phyloP scores from a whole-genome alignment of 2,329 filamentous ascomycete genomes.

The Grosmannia penicillata region DNA sequence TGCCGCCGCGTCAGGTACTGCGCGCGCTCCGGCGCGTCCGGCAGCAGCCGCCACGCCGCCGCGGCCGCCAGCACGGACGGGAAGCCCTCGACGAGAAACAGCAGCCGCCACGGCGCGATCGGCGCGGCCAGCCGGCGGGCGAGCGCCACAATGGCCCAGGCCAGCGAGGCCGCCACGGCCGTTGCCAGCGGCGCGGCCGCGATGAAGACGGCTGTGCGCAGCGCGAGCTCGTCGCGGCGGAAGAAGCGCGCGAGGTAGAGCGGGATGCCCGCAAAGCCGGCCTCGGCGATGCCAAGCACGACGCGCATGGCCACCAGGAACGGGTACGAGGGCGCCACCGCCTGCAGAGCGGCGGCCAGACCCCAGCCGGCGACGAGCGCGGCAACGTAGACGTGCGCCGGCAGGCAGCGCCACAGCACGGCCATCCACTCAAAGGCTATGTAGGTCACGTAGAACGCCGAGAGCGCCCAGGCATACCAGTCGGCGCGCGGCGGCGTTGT shows the following conservation, averaged over 20 bases:
- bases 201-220: constrained; percentile 75
- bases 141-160: constrained; percentile 61
- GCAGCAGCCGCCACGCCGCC: constrained; percentile 59
- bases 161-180: constrained; percentile 65
- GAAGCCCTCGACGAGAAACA: constrained; percentile 76
- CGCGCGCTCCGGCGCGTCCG: constrained; percentile 58
- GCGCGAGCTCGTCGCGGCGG: constrained; percentile 58
- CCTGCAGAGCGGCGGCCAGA: constrained; percentile 59
- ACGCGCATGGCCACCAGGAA: constrained; percentile 39
- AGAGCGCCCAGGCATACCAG: constrained; percentile 47
- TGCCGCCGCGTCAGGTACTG: constrained; percentile 47
- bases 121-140: constrained; percentile 30
- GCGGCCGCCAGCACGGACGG: constrained; percentile 64
- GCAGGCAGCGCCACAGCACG: constrained; percentile 43
- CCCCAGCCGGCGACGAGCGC: constrained; percentile 66
- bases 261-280: constrained; percentile 49
- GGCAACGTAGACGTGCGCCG: constrained; percentile 44
- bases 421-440: constrained; percentile 52
- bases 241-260: constrained; percentile 53
- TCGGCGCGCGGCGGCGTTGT: constrained; percentile 25
- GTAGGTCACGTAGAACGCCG: constrained; percentile 48
- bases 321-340: constrained; percentile 47
- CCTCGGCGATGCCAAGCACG: constrained; percentile 48
- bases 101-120: constrained; percentile 70
- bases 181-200: constrained; percentile 73